These are phyloP conservation scores for Cryptosporidium viatorum DNA, from an alignment of 169 alveolate genomes.

Conservation along the genomic window DNA sequence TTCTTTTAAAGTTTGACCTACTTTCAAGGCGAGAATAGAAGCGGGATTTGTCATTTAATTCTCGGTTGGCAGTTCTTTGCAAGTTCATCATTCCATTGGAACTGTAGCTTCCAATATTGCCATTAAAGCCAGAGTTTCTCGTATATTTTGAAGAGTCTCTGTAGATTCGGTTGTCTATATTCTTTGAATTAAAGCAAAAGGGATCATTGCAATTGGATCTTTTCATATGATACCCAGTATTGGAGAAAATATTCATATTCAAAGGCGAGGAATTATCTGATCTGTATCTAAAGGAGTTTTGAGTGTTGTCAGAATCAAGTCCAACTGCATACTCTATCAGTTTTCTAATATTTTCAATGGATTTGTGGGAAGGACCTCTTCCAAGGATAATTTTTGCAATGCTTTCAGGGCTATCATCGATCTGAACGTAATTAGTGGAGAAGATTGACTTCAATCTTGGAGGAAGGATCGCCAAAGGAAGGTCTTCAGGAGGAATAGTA, in stretches of 20 bases:
- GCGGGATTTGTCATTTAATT: not conserved
- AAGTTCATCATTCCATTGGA: not conserved
- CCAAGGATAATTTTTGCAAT: slow-evolving; percentile 41
- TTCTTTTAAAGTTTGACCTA: too few species aligned
- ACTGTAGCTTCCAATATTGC: not conserved
- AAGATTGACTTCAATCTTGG: slow-evolving; percentile 41
- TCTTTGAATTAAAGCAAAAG: not conserved
- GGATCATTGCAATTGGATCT: not conserved
- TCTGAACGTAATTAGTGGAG: not conserved
- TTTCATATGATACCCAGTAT: not conserved
- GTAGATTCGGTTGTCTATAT: not conserved
- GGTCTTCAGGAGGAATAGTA: slow-evolving; percentile 6
- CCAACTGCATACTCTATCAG: slow-evolving; percentile 37
- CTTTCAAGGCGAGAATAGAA: not conserved
- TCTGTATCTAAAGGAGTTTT: not conserved
- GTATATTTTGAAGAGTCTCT: not conserved
- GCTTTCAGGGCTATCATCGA: slow-evolving; percentile 38
- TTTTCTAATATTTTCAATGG: slow-evolving; percentile 34
- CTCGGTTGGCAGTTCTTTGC: not conserved
- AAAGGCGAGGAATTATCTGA: not conserved
- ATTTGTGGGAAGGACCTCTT: slow-evolving; percentile 56
- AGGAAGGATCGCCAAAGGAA: slow-evolving; percentile 37
- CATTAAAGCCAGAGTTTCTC: too few species aligned
- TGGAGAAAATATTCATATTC: not conserved
- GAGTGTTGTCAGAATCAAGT: not conserved